Percentiles rank a stretch among this genome's conserved stretches.
Evolutionary conservation across 192 early-diverging fungal species (phyloP).

Genomic region (Entophlyctis helioformis): DNA sequence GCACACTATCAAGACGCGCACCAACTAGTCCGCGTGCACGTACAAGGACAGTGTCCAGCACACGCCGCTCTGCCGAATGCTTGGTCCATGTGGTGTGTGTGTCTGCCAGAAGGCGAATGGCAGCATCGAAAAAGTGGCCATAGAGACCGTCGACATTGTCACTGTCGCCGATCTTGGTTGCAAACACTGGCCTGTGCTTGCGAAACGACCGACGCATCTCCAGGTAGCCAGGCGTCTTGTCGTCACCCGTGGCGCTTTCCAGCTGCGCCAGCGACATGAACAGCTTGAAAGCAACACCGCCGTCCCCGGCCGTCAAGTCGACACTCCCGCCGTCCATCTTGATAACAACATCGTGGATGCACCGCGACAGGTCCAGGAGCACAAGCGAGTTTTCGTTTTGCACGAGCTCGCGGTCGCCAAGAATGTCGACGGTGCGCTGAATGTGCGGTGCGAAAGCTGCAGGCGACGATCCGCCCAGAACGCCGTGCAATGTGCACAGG

Average conservation of each 20-base stretch:
- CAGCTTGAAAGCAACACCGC: conserved; percentile 4
- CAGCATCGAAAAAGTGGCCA: conserved; percentile 7
- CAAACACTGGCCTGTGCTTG: too few relatives aligned
- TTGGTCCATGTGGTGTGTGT: conserved; percentile 22
- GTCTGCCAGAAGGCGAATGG: not conserved
- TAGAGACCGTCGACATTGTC: conserved; percentile 13
- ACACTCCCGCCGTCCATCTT: conserved; percentile 11
- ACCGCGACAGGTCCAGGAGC: conserved; percentile 7
- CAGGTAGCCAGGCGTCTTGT: conserved; percentile 18
- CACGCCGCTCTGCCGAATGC: conserved; percentile 24
- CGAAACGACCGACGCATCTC: too few relatives aligned
- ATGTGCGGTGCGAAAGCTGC: not conserved
- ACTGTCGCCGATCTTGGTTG: too few relatives aligned
- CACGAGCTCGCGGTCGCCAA: conserved; percentile 25
- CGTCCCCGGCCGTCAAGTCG: not conserved
- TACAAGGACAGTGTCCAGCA: conserved; percentile 17
- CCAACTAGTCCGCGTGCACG: conserved; percentile 18
- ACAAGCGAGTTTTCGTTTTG: conserved; percentile 26
- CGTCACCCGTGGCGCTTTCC: conserved; percentile 14
- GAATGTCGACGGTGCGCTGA: conserved; percentile 5
- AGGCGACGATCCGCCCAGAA: conserved; percentile 26
- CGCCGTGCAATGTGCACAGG: conserved; percentile 12
- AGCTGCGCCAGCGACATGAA: conserved; percentile 23
- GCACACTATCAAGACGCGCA: conserved; percentile 15
- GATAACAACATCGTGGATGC: too few relatives aligned